These are phyloP conservation scores for Cyberlindnera xylosilytica DNA, from an alignment of 805 yeast genomes.

Conservation along the genomic window DNA sequence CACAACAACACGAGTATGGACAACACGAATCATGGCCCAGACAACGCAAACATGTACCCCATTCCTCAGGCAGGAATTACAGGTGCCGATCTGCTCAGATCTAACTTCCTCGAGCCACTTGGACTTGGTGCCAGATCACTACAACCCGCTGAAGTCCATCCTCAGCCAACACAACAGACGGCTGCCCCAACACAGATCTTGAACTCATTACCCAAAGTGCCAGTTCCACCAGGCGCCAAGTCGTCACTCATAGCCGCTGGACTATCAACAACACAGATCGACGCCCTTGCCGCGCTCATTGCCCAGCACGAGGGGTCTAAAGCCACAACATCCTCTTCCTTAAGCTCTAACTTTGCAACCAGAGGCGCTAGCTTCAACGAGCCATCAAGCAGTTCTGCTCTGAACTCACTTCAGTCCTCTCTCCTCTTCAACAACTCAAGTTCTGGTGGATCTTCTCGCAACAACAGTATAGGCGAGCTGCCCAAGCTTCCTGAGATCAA, in stretches of 20 bases:
- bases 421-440: background rate
- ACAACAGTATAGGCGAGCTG: background rate
- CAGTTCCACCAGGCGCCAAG: slow-evolving; percentile 73
- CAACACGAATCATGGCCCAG: background rate
- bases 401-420: background rate
- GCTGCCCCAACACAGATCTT: slow-evolving; percentile 34
- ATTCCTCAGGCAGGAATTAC: background rate
- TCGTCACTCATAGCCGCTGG: slow-evolving; percentile 63
- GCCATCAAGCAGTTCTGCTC: background rate
- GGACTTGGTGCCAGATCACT: background rate
- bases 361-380: background rate
- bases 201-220: slow-evolving; percentile 52
- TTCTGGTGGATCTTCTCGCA: slow-evolving; percentile 1
- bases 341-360: background rate
- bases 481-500: slow-evolving; percentile 13
- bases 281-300: slow-evolving; percentile 66
- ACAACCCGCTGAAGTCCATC: too few relatives aligned
- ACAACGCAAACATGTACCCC: background rate
- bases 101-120: background rate
- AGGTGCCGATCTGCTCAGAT: slow-evolving; percentile 1
- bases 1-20: background rate
- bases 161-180: too few relatives aligned
- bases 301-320: slow-evolving; percentile 59
- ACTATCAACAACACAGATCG: slow-evolving; percentile 64
- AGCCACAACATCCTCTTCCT: background rate